phyloP scores from a whole-genome alignment of 176 grass and related monocot genomes.

The Bothriochloa decipiens region DNA sequence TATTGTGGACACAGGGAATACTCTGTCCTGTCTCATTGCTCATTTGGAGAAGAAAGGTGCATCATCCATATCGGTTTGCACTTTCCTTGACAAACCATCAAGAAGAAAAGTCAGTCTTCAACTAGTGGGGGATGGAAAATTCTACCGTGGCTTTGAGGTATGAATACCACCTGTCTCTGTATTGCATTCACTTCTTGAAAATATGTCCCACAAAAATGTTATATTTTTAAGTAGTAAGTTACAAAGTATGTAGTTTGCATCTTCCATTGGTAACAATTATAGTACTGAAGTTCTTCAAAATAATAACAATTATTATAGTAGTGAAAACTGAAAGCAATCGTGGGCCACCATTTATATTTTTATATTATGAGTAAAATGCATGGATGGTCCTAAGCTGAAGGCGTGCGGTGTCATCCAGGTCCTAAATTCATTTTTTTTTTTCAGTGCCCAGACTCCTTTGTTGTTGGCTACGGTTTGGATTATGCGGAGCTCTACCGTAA shows the following conservation, averaged over 20 bases:
- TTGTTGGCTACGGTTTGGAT: conserved; percentile 97
- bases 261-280: conserved; percentile 14
- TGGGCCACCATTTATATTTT: neutral
- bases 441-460: conserved; percentile 92
- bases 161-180: neutral
- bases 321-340: neutral
- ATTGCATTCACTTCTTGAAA: neutral
- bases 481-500: conserved; percentile 87
- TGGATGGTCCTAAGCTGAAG: neutral
- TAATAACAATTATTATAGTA: neutral
- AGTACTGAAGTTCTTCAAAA: neutral
- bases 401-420: neutral
- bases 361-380: neutral
- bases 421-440: conserved; percentile 30
- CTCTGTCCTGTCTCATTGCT: conserved; percentile 71
- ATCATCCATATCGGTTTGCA: conserved; percentile 77
- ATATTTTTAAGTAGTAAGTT: conserved; percentile 6
- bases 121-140: conserved; percentile 80
- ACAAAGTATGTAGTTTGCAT: neutral
- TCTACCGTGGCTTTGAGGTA: conserved; percentile 94
- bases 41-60: conserved; percentile 84
- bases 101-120: conserved; percentile 71
- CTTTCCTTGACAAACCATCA: conserved; percentile 90
- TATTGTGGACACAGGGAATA: conserved; percentile 95
- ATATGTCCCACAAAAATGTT: neutral